These are phyloP conservation scores for Platanthera zijinensis DNA, from an alignment of 106 monocot genomes.

Conservation along the genomic window DNA sequence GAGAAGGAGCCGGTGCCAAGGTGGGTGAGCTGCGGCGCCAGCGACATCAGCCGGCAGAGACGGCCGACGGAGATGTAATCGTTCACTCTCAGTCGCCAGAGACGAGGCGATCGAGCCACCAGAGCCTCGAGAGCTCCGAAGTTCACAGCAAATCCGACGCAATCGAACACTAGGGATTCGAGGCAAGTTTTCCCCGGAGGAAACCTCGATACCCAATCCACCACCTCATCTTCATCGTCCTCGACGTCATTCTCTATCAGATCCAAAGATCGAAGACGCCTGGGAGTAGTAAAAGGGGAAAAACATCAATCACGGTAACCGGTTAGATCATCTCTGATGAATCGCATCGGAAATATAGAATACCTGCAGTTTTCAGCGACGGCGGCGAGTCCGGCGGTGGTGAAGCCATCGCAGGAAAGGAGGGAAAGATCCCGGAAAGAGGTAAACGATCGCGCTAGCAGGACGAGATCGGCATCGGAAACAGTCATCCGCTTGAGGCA, in stretches of 20 bases:
- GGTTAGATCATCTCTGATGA: neutral
- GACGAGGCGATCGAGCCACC: constrained; percentile 44
- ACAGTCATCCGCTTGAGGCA: constrained; percentile 74
- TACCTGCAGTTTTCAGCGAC: constrained; percentile 73
- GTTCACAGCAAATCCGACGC: constrained; percentile 34
- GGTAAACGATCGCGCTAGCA: constrained; percentile 33
- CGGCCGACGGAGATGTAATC: constrained; percentile 7
- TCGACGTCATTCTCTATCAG: constrained; percentile 68
- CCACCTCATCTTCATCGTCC: constrained; percentile 37
- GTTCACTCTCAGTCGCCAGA: constrained; percentile 45
- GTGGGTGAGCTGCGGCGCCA: constrained; percentile 46
- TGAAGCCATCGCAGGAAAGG: constrained; percentile 66
- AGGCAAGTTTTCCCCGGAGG: constrained; percentile 43
- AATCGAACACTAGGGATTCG: constrained; percentile 70
- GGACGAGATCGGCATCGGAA: constrained; percentile 33
- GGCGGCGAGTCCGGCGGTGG: constrained; percentile 54
- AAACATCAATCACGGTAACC: neutral
- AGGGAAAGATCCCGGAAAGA: constrained; percentile 46
- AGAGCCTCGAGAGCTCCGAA: constrained; percentile 59
- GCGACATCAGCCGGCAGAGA: constrained; percentile 30
- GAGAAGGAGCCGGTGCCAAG: constrained; percentile 62
- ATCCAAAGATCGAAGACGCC: constrained; percentile 66
- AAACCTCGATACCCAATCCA: constrained; percentile 72
- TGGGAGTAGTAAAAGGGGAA: constrained; percentile 11
- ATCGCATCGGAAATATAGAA: neutral